phyloP scores from a whole-genome alignment of 306 rosid genomes.

The Cicer cuneatum region DNA sequence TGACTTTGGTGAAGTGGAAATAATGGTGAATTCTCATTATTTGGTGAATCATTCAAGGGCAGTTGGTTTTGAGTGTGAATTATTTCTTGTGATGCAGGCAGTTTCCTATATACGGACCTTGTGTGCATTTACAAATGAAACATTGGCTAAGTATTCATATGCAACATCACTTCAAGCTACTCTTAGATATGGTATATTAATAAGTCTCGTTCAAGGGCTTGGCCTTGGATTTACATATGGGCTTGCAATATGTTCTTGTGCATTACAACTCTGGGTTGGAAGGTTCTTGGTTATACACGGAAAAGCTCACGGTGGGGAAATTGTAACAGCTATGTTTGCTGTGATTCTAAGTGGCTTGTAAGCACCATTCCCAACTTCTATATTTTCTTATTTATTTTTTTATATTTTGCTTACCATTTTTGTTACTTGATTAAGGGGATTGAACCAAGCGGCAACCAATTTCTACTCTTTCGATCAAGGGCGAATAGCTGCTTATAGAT shows the following conservation, averaged over 20 bases:
- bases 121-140: constrained; percentile 95
- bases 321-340: constrained; percentile 92
- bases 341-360: constrained; percentile 98
- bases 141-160: constrained; percentile 96
- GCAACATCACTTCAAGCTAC: constrained; percentile 99
- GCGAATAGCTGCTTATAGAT: constrained; percentile 97
- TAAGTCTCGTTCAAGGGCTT: constrained; percentile 99
- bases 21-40: constrained; percentile 32
- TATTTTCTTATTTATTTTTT: neutral
- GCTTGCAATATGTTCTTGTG: constrained; percentile 99
- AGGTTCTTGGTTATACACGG: constrained; percentile 67
- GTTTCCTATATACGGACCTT: constrained; percentile 90
- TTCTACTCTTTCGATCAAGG: constrained; percentile 99
- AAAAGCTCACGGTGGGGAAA: constrained; percentile 94
- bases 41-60: constrained; percentile 37
- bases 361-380: constrained; percentile 50
- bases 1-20: constrained; percentile 35
- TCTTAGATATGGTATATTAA: constrained; percentile 95
- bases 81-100: constrained; percentile 69
- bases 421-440: constrained; percentile 69
- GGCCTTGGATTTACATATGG: constrained; percentile 99
- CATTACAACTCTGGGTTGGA: constrained; percentile 99
- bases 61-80: constrained; percentile 41
- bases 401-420: constrained; percentile 30
- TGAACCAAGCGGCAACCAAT: constrained; percentile 99